Base-by-base conservation (phyloP, 768 basidiomycete species). In the Pulveroboletus sp. region DNA sequence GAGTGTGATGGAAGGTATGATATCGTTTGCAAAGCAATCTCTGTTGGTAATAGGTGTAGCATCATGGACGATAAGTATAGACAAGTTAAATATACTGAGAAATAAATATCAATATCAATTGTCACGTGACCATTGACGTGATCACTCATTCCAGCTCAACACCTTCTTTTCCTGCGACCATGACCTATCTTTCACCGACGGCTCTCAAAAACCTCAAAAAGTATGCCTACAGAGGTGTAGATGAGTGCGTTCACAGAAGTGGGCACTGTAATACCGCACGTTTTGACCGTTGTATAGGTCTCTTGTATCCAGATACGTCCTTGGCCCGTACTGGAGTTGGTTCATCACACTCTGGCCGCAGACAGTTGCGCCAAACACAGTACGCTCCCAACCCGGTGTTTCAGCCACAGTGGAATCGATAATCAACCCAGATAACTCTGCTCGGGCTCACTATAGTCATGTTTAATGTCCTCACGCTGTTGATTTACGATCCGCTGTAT, bases 271-370 rank as follows among this genome's bases (percentile, higher is more conserved):
- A 32, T 34, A 17, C 49, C 27, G 46, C 19, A 27, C 24, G 9
- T 48, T 42, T 52, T 46, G 48, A 51, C 40, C 31, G 45, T 20
- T 50, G 41, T 8, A 32, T 51, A 93, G 90, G 65, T 94, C 91
- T 9, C 56, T 90, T 27, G 59, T 88, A 2, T 90, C 90, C 33
- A 75, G 79, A 61, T 85, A 86, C 66, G 70, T 94, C 20, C 73
- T 97, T 45, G 80, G 82, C 37, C 89, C 88, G 3, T 95, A 86
- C 69, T 97, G 94, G 93, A 90, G 75, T 29, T 89, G 88, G 88
- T 81, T 95, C 52, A 88, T 95, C 46, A 92, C 81, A 5, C 75
- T 94, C 21, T 94, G 90, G 82, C 94, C 94, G 2, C 73, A 77
- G 38, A 83, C 75, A 38, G 74, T 97, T 6, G 94, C 94, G 1